Conservation (phyloP, 257 asterid genomes). For the Nicotiana knightiana region DNA sequence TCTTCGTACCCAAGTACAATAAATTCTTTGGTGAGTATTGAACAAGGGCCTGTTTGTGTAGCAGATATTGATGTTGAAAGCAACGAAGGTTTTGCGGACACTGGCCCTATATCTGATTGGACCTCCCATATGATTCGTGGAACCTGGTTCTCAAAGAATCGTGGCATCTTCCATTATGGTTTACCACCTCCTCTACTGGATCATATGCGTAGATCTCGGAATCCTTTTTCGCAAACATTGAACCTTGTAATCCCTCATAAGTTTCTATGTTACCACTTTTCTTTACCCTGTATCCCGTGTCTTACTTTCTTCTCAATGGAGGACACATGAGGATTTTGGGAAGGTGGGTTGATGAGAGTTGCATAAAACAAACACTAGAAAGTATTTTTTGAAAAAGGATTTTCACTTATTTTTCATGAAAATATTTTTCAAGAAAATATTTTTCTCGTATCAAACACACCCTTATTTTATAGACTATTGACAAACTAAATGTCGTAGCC, state of each 20-base stretch:
- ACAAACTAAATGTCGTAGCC: too few species aligned
- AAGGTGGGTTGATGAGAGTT: too few species aligned
- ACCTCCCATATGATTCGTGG: constrained; percentile 85
- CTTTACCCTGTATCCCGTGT: neutral
- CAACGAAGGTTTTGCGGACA: constrained; percentile 35
- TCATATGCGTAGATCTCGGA: constrained; percentile 54
- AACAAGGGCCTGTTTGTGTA: constrained; percentile 4
- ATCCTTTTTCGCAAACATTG: constrained; percentile 24
- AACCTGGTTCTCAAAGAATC: constrained; percentile 74
- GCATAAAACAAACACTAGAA: too few species aligned
- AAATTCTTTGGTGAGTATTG: neutral
- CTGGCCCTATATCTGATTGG: constrained; percentile 37
- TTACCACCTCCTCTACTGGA: constrained; percentile 63
- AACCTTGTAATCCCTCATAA: constrained; percentile 29
- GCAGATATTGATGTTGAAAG: constrained; percentile 53
- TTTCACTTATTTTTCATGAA: too few species aligned
- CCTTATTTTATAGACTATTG: too few species aligned
- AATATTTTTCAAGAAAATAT: too few species aligned
- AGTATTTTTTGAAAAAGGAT: too few species aligned
- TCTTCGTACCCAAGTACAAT: neutral
- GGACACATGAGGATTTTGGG: too few species aligned
- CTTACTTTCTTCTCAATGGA: neutral
- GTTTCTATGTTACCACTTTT: neutral
- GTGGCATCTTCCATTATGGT: constrained; percentile 59
- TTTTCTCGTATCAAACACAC: too few species aligned